Base-by-base conservation (phyloP, 2,329 filamentous ascomycete species). In the Beauveria varroae region DNA sequence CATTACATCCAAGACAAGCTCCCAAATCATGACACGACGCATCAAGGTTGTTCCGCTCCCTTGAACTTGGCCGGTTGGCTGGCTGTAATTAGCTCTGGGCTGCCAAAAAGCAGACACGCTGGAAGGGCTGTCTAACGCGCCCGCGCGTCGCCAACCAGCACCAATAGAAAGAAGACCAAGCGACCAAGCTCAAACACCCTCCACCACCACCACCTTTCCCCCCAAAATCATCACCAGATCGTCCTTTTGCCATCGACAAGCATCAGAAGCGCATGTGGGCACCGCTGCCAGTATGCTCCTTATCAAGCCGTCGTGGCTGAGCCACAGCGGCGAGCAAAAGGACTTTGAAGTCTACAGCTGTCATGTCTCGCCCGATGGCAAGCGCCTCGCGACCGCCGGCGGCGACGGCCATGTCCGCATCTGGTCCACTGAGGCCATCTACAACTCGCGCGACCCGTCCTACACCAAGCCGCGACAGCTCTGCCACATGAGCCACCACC, bases 261-360 rank as follows among this genome's bases (percentile, higher is more conserved):
- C 46, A n/a, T 22, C 20, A 40, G 41, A 37, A 24, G 52, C 52
- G 55, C 58, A 58, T 62, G 53, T 44, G 58, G 62, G 59, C 49
- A 60, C 24, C 44, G 5, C 40, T 24, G 41, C 61, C 68, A 70
- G 64, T 63, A 93, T 93, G 90, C 88, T 86, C 79, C 85, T 97
- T 77, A 91, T 96, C 76, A 96, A 96, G 85, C 93, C 93, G 68
- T 86, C 90, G 73, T 98, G 93, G 93, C 86, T 98, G 70, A 93
- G 90, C 74, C 93, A 97, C 79, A 92, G 91, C 77, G 93, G 93
- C 73, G 95, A 99, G 79, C 91, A 96, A 74, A 98, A 97, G 73
- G 93, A 98, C 73, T 96, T 96, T 72, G 95, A 99, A 77, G 93
- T 98, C 67, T 99, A 98, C 79, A 96, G 91, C 78, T 98, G 93